Evolutionary conservation across 2,329 filamentous ascomycete genomes (phyloP).

Genomic region (Aspergillus glaucus): DNA sequence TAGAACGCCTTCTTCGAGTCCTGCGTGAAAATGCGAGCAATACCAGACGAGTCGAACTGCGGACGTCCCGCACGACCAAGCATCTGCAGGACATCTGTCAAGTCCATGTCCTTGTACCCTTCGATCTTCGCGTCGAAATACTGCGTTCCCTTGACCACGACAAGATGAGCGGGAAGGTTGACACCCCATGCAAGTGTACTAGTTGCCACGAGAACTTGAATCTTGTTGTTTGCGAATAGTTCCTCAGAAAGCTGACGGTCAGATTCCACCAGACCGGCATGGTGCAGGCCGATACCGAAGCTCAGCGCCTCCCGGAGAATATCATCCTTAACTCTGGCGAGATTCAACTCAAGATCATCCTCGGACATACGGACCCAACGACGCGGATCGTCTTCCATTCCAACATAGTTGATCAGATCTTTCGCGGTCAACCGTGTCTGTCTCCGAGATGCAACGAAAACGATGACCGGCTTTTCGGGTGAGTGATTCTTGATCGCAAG

Average conservation of each 20-base stretch:
- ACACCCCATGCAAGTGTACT: slow-evolving; percentile 98
- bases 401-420: slow-evolving; percentile 93
- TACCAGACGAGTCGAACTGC: slow-evolving; percentile 92
- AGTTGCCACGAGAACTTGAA: slow-evolving; percentile 91
- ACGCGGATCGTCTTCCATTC: slow-evolving; percentile 95
- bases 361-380: slow-evolving; percentile 92
- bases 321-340: slow-evolving; percentile 87
- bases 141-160: slow-evolving; percentile 96
- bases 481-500: slow-evolving; percentile 94
- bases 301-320: slow-evolving; percentile 88
- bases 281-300: slow-evolving; percentile 94
- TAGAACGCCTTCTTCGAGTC: slow-evolving; percentile 98
- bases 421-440: slow-evolving; percentile 94
- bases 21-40: slow-evolving; percentile 95
- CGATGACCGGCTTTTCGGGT: slow-evolving; percentile 93
- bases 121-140: slow-evolving; percentile 98
- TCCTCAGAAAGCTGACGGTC: slow-evolving; percentile 90
- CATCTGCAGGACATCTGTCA: slow-evolving; percentile 98
- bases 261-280: slow-evolving; percentile 91
- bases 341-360: slow-evolving; percentile 81
- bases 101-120: slow-evolving; percentile 96
- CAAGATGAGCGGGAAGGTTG: slow-evolving; percentile 91
- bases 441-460: slow-evolving; percentile 91
- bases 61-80: slow-evolving; percentile 89
- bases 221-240: slow-evolving; percentile 94